Evolutionary conservation across 2,329 filamentous ascomycete species (phyloP).

Genomic region (Lomentospora prolificans): DNA sequence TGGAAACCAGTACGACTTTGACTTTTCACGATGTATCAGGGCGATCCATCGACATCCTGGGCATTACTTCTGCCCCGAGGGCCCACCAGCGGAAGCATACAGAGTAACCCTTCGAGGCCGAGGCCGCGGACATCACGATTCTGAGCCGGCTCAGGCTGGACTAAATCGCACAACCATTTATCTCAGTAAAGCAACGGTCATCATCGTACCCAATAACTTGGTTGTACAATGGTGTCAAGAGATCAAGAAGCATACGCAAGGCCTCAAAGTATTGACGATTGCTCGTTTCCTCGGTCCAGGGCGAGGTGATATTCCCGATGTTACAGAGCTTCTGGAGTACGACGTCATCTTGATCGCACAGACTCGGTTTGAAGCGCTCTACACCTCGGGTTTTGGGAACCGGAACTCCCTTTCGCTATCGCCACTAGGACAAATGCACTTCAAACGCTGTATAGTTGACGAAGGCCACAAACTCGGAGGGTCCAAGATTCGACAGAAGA

Average conservation of each 20-base stretch:
- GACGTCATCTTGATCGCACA: slow-evolving; percentile 75
- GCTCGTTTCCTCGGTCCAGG: slow-evolving; percentile 30
- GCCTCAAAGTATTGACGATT: slow-evolving; percentile 56
- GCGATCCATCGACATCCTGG: slow-evolving; percentile 49
- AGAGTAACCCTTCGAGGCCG: slow-evolving; percentile 4
- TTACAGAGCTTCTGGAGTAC: slow-evolving; percentile 49
- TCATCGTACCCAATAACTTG: slow-evolving; percentile 77
- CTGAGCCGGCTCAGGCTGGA: background rate
- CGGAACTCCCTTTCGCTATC: background rate
- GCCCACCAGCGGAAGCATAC: slow-evolving; percentile 23
- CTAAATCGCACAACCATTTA: slow-evolving; percentile 33
- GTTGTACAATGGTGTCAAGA: slow-evolving; percentile 77
- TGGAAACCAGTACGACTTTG: slow-evolving; percentile 31
- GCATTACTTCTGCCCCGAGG: slow-evolving; percentile 43
- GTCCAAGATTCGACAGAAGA: slow-evolving; percentile 43
- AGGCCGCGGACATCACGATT: background rate
- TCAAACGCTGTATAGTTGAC: slow-evolving; percentile 83
- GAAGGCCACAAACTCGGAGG: slow-evolving; percentile 82
- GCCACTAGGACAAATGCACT: slow-evolving; percentile 62
- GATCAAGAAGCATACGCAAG: slow-evolving; percentile 64
- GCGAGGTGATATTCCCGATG: slow-evolving; percentile 38
- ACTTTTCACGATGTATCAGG: slow-evolving; percentile 43
- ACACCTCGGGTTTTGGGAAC: slow-evolving; percentile 24
- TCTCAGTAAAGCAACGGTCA: slow-evolving; percentile 59
- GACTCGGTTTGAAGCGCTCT: slow-evolving; percentile 56